Conservation (phyloP, 345 rosid genomes). For the Physaria fendleri region DNA sequence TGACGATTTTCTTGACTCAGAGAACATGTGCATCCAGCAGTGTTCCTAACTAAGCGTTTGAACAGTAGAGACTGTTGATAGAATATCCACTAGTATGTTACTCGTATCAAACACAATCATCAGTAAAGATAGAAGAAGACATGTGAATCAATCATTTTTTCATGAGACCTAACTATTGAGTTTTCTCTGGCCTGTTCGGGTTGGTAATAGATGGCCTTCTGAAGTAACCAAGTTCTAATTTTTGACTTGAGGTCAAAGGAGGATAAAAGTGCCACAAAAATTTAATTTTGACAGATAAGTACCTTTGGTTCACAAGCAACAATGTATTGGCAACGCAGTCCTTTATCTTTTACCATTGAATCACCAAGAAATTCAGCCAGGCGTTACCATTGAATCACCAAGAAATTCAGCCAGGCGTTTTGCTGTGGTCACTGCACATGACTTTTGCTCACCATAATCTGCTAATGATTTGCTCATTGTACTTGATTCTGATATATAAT, state of each 20-base stretch:
- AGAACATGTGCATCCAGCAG: slow-evolving; percentile 2
- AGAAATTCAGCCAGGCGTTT: slow-evolving; percentile 91
- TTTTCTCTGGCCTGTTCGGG: not conserved
- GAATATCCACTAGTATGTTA: not conserved
- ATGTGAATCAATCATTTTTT: not conserved
- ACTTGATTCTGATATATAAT: slow-evolving; percentile 96
- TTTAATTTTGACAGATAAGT: slow-evolving; percentile 20
- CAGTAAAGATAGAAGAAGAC: not conserved
- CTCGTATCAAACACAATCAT: not conserved
- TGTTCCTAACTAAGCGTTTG: slow-evolving; percentile 2
- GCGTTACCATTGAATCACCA: too few species aligned
- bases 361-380: too few species aligned
- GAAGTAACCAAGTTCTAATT: not conserved
- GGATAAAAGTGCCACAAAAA: not conserved
- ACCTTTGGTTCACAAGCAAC: slow-evolving; percentile 96
- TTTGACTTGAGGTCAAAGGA: not conserved
- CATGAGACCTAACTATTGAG: slow-evolving; percentile 4
- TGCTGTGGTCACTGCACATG: slow-evolving; percentile 98
- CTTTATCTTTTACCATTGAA: slow-evolving; percentile 94
- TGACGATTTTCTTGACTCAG: not conserved
- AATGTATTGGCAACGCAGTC: slow-evolving; percentile 92
- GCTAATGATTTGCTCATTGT: slow-evolving; percentile 97
- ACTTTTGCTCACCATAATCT: slow-evolving; percentile 93
- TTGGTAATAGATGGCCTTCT: not conserved
- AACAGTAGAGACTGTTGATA: not conserved